Evolutionary conservation across 2,329 filamentous ascomycete species (phyloP).

Genomic region (Cladosporium phlei): DNA sequence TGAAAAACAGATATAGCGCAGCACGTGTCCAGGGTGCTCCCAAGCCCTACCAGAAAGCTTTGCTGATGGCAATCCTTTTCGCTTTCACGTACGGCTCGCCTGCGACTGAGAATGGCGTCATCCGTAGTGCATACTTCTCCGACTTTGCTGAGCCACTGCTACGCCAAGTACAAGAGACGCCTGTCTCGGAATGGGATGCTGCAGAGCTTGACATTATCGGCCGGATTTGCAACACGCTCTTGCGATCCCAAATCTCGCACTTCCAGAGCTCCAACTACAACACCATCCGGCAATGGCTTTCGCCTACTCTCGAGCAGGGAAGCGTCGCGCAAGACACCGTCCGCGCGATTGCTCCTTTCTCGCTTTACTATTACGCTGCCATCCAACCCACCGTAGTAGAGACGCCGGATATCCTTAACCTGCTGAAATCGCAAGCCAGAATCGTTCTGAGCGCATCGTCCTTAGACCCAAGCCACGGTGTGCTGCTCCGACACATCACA

Average conservation of each 20-base stretch:
- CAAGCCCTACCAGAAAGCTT: conserved; percentile 52
- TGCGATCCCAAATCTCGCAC: conserved; percentile 48
- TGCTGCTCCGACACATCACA: conserved; percentile 41
- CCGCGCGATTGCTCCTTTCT: conserved; percentile 23
- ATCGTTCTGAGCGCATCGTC: conserved; percentile 17
- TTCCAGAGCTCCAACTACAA: conserved; percentile 38
- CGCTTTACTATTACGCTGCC: conserved; percentile 31
- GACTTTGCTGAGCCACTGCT: conserved; percentile 44
- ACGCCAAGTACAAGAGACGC: conserved; percentile 32
- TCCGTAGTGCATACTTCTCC: conserved; percentile 41
- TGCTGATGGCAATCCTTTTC: conserved; percentile 59
- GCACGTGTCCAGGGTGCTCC: conserved; percentile 50
- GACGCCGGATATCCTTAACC: conserved; percentile 22
- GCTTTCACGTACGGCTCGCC: conserved; percentile 51
- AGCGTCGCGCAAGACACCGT: conserved; percentile 1
- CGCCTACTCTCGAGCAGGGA: conserved; percentile 20
- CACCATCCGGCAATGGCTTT: conserved; percentile 27
- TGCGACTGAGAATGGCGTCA: conserved; percentile 42
- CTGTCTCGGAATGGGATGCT: conserved; percentile 41
- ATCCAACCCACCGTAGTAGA: conserved; percentile 28
- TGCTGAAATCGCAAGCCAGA: conserved; percentile 22
- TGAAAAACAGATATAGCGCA: conserved; percentile 59
- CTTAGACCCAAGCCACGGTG: conserved; percentile 29
- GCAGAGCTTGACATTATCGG: conserved; percentile 56
- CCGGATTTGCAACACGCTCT: conserved; percentile 55